Evolutionary conservation across 2,329 filamentous ascomycete species (phyloP), one percentile per base, ranked within the genome.

Genomic region (Hyphodiscus sp.): DNA sequence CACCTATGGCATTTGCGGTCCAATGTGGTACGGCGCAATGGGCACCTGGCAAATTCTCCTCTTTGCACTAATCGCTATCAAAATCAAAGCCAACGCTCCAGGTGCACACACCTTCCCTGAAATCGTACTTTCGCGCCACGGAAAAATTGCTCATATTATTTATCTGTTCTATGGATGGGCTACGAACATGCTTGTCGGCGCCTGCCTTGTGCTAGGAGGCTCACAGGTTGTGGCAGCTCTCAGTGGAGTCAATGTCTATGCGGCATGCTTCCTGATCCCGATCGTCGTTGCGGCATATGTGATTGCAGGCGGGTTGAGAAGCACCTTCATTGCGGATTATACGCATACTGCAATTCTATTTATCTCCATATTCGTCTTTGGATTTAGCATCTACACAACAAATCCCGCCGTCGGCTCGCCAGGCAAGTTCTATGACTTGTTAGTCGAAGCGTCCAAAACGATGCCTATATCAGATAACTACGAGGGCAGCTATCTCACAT

Each of bases 101-200:
- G 68, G 69, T 9, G 71, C 70, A 0, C 72, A 74, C 56, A 74
- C 72, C 1, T 73, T 72, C 53, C 70, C 69, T 6, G 72, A 75
- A 56, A 73, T 74, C 48, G 67, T 74, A 1, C 63, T 69, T 6
- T 61, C 62, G 2, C 63, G 71, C 3, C 69, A 74, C 53, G 73
- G 72, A 1, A 64, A 61, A 15, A 44, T 65, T 2, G 69, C 69
- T 1, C 72, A 74, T 55, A 16, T 69, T 1, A 70, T 66, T 0
- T 74, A 71, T 53, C 61, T 73, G 13, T 72, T 70, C 59, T 71
- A 70, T 51, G 71, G 68, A 0, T 67, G 67, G 45, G 68, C 67
- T 1, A 73, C 70, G 2, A 74, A 74, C 52, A 67, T 73, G 61
- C 66, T 74, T 3, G 71, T 73, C 2, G 71, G 69, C 0, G 67